Evolutionary conservation across 2,329 filamentous ascomycete species (phyloP).

Genomic region (Aspergillus neotritici): DNA sequence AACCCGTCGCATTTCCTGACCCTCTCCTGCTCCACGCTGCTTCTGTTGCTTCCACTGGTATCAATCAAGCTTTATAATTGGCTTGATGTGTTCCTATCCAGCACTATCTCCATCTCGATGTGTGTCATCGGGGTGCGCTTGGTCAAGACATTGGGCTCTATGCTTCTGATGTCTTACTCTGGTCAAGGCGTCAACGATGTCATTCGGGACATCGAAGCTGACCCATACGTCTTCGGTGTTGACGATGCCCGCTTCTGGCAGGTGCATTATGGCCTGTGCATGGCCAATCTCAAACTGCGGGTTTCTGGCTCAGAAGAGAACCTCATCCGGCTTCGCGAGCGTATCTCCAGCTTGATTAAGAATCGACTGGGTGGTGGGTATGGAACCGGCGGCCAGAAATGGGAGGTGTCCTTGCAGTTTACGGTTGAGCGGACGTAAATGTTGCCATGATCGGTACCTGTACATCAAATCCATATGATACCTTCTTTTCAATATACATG

Average conservation of each 20-base stretch:
- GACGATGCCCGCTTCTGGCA: conserved; percentile 98
- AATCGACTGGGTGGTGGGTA: conserved; percentile 85
- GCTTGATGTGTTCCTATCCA: conserved; percentile 77
- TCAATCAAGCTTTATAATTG: conserved; percentile 74
- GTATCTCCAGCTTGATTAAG: conserved; percentile 71
- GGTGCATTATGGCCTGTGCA: conserved; percentile 92
- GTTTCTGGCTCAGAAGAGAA: conserved; percentile 67
- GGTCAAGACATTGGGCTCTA: conserved; percentile 78
- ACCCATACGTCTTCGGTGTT: conserved; percentile 67
- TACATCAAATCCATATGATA: conserved; percentile 4
- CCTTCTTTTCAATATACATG: conserved; percentile 5
- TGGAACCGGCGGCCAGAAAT: conserved; percentile 70
- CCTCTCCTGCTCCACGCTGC: conserved; percentile 72
- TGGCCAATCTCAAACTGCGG: conserved; percentile 84
- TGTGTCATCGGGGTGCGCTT: conserved; percentile 77
- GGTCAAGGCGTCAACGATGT: conserved; percentile 61
- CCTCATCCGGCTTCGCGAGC: conserved; percentile 66
- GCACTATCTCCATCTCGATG: conserved; percentile 80
- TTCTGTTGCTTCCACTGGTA: conserved; percentile 76
- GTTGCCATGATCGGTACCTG: not conserved
- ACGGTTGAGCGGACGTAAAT: conserved; percentile 46
- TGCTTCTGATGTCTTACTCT: conserved; percentile 90
- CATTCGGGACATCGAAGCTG: conserved; percentile 77
- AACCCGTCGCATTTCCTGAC: conserved; percentile 96
- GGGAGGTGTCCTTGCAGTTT: conserved; percentile 90